phyloP scores from a whole-genome alignment of 1,284 basidiomycete species.

The Ganoderma lingzhi region DNA sequence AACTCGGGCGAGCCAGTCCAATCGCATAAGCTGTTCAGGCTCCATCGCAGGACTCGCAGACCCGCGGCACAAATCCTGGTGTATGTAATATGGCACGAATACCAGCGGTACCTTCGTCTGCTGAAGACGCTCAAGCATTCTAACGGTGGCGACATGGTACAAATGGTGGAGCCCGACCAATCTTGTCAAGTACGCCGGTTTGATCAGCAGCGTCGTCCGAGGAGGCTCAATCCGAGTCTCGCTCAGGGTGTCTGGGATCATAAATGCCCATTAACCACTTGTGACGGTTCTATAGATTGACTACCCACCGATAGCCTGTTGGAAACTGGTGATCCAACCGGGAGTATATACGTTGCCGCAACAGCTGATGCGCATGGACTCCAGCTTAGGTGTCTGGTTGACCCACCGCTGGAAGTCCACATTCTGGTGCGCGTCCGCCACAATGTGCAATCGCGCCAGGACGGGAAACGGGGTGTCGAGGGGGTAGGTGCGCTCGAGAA shows the following conservation, averaged over 20 bases:
- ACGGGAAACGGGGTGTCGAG: not conserved
- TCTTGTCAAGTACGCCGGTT: not conserved
- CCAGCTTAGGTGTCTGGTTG: not conserved
- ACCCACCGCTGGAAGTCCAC: slow-evolving; percentile 13
- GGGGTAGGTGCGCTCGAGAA: not conserved
- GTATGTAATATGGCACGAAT: slow-evolving; percentile 7
- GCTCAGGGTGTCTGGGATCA: not conserved
- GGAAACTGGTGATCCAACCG: not conserved
- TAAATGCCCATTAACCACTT: not conserved
- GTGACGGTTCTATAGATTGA: not conserved
- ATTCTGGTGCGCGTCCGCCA: not conserved
- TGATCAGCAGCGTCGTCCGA: not conserved
- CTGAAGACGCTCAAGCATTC: slow-evolving; percentile 2
- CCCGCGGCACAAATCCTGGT: slow-evolving; percentile 3
- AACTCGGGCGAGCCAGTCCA: slow-evolving; percentile 10
- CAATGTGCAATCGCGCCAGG: slow-evolving; percentile 10
- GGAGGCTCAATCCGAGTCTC: not conserved
- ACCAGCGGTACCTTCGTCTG: not conserved
- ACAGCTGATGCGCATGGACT: not conserved
- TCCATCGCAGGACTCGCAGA: not conserved
- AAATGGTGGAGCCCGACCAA: not conserved
- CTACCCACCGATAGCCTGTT: not conserved
- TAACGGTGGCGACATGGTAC: not conserved
- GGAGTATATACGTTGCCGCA: not conserved
- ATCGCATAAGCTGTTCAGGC: slow-evolving; percentile 6